Base-by-base conservation (phyloP, 2,329 filamentous ascomycete genomes). In the Dichotomopilus funicola region DNA sequence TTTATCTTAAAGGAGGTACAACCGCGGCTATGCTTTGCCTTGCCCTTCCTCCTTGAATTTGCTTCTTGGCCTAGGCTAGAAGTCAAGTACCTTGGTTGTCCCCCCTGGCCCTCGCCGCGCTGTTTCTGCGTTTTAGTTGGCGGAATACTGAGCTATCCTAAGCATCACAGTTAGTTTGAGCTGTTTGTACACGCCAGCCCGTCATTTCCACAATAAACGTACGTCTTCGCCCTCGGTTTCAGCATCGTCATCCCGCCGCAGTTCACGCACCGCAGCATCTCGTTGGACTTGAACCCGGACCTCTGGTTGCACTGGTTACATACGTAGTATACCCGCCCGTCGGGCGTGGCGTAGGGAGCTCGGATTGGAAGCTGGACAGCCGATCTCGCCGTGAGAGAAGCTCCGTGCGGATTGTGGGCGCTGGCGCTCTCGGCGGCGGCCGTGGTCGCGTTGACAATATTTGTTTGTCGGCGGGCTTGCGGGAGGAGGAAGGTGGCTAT, bases 181-280 rank as follows among this genome's bases (percentile, higher is more conserved):
- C 35, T 31, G 9, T 11, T 27, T 4, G 5, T 37, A 31, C 9
- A 11, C 2, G 9, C 10, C 9, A 41, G 27, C 8, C 7, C 37
- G n/a, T 5, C 9, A 9, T 7, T 8, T 49, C 11, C 27, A 48
- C 12, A 19, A 9, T 7, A 33, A 49, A 51, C 47, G 4, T 45
- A 57, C 55, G 7, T 13, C 34, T 52, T 58, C 5, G 33, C 12
- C 27, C 49, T n/a, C 31, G 36, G 31, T 49, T 58, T 58, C 9
- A n/a, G 13, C 49, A 58, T 46, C 7, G 34, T 51, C 45, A 19
- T 27, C 5, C 53, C n/a, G 12, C 53, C 56, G 37, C 56, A 58
- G 7, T 38, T 46, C 1, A 12, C 1, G 43, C 56, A 58, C 9
- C 56, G 52, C 35, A 53, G 19, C 40, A 7, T 34, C n/a, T 58